Evolutionary conservation across 2,329 filamentous ascomycete genomes (phyloP).

Genomic region (Xylaria sp.): DNA sequence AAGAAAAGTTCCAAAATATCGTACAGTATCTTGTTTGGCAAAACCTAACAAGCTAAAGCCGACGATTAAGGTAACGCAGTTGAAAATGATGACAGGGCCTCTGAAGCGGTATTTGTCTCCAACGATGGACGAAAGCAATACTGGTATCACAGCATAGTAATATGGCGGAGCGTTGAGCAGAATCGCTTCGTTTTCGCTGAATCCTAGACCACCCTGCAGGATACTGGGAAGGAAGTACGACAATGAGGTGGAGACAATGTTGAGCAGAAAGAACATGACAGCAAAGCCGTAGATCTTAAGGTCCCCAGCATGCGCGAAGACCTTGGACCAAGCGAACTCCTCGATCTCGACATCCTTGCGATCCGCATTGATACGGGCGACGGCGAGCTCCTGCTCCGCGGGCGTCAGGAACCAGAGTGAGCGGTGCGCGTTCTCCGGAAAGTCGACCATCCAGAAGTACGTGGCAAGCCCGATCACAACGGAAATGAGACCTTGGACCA

Average conservation of each 20-base stretch:
- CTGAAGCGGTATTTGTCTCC: slow-evolving; percentile 71
- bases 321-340: slow-evolving; percentile 64
- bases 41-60: slow-evolving; percentile 76
- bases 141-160: slow-evolving; percentile 73
- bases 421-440: slow-evolving; percentile 69
- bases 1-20: slow-evolving; percentile 73
- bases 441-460: slow-evolving; percentile 78
- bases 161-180: slow-evolving; percentile 74
- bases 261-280: slow-evolving; percentile 73
- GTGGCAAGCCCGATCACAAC: slow-evolving; percentile 68
- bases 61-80: slow-evolving; percentile 68
- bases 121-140: slow-evolving; percentile 69
- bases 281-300: slow-evolving; percentile 73
- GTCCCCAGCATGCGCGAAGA: slow-evolving; percentile 68
- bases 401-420: slow-evolving; percentile 68
- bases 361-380: slow-evolving; percentile 68
- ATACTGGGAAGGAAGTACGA: slow-evolving; percentile 75
- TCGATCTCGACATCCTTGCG: slow-evolving; percentile 69
- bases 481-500: slow-evolving; percentile 73
- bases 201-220: slow-evolving; percentile 66
- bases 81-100: slow-evolving; percentile 73
- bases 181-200: slow-evolving; percentile 64
- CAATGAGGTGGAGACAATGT: slow-evolving; percentile 72
- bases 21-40: slow-evolving; percentile 66
- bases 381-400: slow-evolving; percentile 66